Conservation (phyloP, 768 basidiomycete genomes). For the Aureoboletus auriporus region DNA sequence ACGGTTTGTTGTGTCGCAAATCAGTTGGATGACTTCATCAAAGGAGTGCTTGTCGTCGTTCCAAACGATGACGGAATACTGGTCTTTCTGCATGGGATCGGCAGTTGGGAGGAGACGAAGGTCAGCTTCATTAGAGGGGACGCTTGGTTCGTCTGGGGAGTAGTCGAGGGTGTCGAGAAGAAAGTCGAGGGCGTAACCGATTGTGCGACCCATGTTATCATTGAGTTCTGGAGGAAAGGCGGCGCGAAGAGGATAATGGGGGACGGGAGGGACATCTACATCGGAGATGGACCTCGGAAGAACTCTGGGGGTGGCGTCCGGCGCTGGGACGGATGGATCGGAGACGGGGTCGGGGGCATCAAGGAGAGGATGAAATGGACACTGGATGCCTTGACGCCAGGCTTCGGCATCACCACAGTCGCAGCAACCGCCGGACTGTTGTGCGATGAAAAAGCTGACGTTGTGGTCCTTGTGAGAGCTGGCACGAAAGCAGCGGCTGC, state of each 20-base stretch:
- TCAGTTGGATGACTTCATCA: constrained; percentile 76
- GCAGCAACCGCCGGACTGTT: constrained; percentile 90
- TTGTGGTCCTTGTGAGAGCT: constrained; percentile 88
- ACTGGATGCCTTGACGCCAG: constrained; percentile 67
- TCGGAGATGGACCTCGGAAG: constrained; percentile 37
- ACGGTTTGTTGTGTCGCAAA: constrained; percentile 51
- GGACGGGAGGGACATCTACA: constrained; percentile 55
- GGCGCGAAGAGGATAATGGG: constrained; percentile 54
- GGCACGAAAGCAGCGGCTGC: constrained; percentile 84
- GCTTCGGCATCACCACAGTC: constrained; percentile 93
- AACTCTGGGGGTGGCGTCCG: constrained; percentile 40
- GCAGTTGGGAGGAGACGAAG: constrained; percentile 70
- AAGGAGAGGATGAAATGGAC: constrained; percentile 70
- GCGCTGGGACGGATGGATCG: constrained; percentile 13
- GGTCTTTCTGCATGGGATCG: constrained; percentile 76
- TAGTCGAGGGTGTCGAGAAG: constrained; percentile 78
- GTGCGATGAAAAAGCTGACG: constrained; percentile 88
- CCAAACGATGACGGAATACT: constrained; percentile 84
- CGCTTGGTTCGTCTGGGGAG: constrained; percentile 74
- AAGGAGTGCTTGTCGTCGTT: constrained; percentile 97
- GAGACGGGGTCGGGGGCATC: constrained; percentile 9
- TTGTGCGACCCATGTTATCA: constrained; percentile 69
- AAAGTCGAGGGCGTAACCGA: constrained; percentile 79
- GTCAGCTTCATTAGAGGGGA: constrained; percentile 63
- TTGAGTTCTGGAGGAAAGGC: constrained; percentile 61